Base-by-base conservation (phyloP, 2,329 filamentous ascomycete species). In the Microcera coccophila region DNA sequence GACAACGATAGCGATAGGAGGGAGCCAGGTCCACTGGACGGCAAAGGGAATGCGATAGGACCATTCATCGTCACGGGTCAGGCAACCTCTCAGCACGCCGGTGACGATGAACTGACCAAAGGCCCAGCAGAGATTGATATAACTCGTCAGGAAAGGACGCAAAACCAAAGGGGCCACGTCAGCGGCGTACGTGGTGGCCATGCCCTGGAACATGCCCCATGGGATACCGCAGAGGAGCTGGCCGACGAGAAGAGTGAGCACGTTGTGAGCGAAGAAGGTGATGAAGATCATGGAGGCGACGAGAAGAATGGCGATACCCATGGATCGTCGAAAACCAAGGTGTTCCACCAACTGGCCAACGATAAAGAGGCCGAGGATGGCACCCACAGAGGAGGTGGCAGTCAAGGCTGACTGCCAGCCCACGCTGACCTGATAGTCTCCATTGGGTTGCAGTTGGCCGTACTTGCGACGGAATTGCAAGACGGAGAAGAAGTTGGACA, bases 351-450 rank as follows among this genome's bases (percentile, higher is more conserved):
- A 55, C 43, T 68, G 63, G 12, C 76, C 76, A 44, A 69, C 74
- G 39, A 72, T 21, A 39, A 76, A 67, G 3, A 77, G 65, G 2
- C 76, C 76, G 2, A 78, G 31, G 17, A 79, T 73, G 42, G 72
- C 65, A 10, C 76, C 76, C 3, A 67, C 66, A 4, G 69, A 62
- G 0, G 69, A 65, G 9, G 69, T 75, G 34, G 75, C 76, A 32
- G 65, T 67, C 3, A 79, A 60, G 5, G 68, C 74, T 3, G 73
- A 67, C 54, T 78, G 75, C 76, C 76, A 79, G 1, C 68, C 61
- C 2, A 72, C 70, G 1, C 70, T 68, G 36, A 79, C 58, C 44
- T 75, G 61, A 45, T 75, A 75, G 1, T 50, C 59, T 1, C 66
- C 70, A 20, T 71, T 54, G 1, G 58, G 47, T 11, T 60, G 54